Conservation (phyloP, 2,329 filamentous ascomycete genomes). For the Aspergillus sp. region DNA sequence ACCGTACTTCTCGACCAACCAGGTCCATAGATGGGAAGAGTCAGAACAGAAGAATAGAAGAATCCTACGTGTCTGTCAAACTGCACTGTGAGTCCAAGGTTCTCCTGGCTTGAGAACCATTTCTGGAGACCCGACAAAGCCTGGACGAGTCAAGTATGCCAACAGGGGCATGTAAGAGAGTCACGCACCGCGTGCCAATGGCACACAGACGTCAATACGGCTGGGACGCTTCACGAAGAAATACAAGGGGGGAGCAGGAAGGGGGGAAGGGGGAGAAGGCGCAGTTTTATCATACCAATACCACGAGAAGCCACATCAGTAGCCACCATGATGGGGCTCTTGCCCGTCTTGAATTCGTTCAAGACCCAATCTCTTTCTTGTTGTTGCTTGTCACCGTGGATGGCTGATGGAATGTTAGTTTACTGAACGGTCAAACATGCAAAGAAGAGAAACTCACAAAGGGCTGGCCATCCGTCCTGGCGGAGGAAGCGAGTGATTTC, state of each 20-base stretch:
- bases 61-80: slow-evolving; percentile 62
- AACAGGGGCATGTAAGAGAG: slow-evolving; percentile 82
- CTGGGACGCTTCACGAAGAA: slow-evolving; percentile 45
- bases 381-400: slow-evolving; percentile 99
- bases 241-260: slow-evolving; percentile 33
- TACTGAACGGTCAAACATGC: slow-evolving; percentile 26
- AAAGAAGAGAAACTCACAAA: slow-evolving; percentile 67
- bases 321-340: slow-evolving; percentile 99
- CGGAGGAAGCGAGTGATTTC: slow-evolving; percentile 97
- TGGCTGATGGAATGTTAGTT: slow-evolving; percentile 65
- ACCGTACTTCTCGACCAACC: slow-evolving; percentile 76
- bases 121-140: slow-evolving; percentile 72
- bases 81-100: slow-evolving; percentile 85
- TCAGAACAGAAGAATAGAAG: slow-evolving; percentile 59
- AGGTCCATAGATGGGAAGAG: slow-evolving; percentile 67
- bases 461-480: slow-evolving; percentile 95
- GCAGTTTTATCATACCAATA: slow-evolving; percentile 93
- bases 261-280: slow-evolving; percentile 48
- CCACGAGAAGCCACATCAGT: slow-evolving; percentile 99
- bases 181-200: slow-evolving; percentile 75
- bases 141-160: slow-evolving; percentile 90
- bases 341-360: slow-evolving; percentile 99
- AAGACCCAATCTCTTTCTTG: slow-evolving; percentile 99
- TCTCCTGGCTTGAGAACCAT: slow-evolving; percentile 79
- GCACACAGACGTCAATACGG: slow-evolving; percentile 62